phyloP scores from a whole-genome alignment of 306 rosid genomes.

The Myrica gale region DNA sequence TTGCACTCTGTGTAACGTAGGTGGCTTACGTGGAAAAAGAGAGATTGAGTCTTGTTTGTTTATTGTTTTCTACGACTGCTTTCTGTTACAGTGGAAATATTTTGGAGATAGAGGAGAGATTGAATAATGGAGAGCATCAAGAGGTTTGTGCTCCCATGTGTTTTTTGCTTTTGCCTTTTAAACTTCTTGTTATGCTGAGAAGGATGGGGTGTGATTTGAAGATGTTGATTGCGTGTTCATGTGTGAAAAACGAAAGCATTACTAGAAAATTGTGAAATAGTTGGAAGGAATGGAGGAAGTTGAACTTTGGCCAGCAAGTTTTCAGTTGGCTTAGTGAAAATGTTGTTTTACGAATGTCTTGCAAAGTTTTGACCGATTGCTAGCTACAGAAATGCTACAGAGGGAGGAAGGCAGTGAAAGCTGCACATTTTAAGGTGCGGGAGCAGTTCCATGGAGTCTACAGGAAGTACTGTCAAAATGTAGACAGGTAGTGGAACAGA shows the following conservation, averaged over 20 bases:
- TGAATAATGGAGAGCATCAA: not conserved
- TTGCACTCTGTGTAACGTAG: too few relatives aligned
- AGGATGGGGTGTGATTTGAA: not conserved
- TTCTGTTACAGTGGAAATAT: not conserved
- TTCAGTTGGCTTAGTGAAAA: not conserved
- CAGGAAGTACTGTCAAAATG: slow-evolving; percentile 62
- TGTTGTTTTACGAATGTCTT: slow-evolving; percentile 16
- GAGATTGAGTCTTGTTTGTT: too few relatives aligned
- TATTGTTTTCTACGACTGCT: too few relatives aligned
- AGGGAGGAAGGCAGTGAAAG: slow-evolving; percentile 69
- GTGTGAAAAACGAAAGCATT: too few relatives aligned
- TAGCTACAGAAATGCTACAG: slow-evolving; percentile 96
- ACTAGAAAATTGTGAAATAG: too few relatives aligned
- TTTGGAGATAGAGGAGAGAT: not conserved
- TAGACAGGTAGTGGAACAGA: slow-evolving; percentile 60
- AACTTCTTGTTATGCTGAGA: not conserved
- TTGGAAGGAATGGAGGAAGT: too few relatives aligned
- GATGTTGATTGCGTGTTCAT: too few relatives aligned
- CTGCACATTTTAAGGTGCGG: slow-evolving; percentile 62
- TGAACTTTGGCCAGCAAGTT: too few relatives aligned
- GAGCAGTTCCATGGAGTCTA: slow-evolving; percentile 54
- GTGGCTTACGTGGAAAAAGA: too few relatives aligned
- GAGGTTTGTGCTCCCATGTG: not conserved
- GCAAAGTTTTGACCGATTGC: slow-evolving; percentile 52
- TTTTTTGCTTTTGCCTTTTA: too few relatives aligned